Evolutionary conservation across 129 eudicot genomes (phyloP).

Genomic region (Chrysanthemum lavandulifolium): DNA sequence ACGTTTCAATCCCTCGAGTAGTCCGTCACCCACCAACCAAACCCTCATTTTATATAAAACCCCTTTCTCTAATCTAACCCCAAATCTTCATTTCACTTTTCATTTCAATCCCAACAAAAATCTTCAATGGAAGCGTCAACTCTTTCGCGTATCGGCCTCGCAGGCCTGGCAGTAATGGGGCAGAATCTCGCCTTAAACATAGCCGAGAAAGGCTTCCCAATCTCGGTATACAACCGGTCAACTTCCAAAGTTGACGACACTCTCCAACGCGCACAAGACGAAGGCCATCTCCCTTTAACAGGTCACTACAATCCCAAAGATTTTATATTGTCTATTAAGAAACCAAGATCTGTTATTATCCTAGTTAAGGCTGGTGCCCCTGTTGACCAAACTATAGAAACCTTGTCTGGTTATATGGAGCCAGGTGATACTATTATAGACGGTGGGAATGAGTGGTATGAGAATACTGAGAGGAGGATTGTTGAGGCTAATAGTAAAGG

Average conservation of each 20-base stretch:
- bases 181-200: constrained; percentile 89
- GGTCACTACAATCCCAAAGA: constrained; percentile 79
- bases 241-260: constrained; percentile 81
- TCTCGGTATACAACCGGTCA: constrained; percentile 90
- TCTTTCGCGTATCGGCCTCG: constrained; percentile 81
- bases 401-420: constrained; percentile 71
- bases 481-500: constrained; percentile 47
- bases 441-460: constrained; percentile 96
- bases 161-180: constrained; percentile 97
- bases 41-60: background rate
- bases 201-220: constrained; percentile 87
- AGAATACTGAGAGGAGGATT: constrained; percentile 78
- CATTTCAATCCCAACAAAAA: constrained; percentile 4
- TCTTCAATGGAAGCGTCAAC: constrained; percentile 36
- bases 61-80: background rate
- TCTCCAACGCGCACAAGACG: constrained; percentile 67
- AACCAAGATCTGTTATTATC: constrained; percentile 88
- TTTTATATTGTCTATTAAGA: constrained; percentile 64
- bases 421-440: constrained; percentile 93
- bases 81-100: background rate
- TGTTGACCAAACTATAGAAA: constrained; percentile 81
- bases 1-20: constrained; percentile 80
- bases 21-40: constrained; percentile 55
- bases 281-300: constrained; percentile 68
- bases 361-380: constrained; percentile 93